Evolutionary conservation across 129 eudicot genomes (phyloP).

Genomic region (Helichrysum umbraculigerum): DNA sequence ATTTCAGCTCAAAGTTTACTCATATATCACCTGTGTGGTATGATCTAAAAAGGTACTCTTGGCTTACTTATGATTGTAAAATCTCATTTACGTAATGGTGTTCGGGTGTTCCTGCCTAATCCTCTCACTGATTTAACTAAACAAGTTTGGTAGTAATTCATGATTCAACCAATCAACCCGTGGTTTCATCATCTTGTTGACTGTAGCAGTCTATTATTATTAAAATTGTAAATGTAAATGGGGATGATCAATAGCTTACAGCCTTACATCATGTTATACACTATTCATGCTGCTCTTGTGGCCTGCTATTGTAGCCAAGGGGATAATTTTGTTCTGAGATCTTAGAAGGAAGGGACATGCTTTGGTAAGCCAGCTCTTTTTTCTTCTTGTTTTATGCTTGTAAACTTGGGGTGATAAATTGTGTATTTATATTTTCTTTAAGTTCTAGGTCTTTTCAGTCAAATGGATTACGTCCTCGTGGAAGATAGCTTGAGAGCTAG

Average conservation of each 20-base stretch:
- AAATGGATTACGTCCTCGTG: neutral
- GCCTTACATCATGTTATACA: neutral
- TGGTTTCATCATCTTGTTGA: conserved; percentile 3
- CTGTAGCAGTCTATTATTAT: neutral
- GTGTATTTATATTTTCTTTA: too few species aligned
- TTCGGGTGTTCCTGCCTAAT: neutral
- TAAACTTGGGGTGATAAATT: neutral
- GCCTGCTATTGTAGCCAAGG: conserved; percentile 56
- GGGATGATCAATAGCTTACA: too few species aligned
- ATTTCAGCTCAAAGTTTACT: conserved; percentile 70
- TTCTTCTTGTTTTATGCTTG: neutral
- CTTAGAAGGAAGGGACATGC: conserved; percentile 68
- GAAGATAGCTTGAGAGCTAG: neutral
- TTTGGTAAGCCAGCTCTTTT: conserved; percentile 44
- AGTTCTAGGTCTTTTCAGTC: neutral
- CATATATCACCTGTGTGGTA: conserved; percentile 97
- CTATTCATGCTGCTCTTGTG: conserved; percentile 24
- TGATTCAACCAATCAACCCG: neutral
- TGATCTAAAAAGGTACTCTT: conserved; percentile 68
- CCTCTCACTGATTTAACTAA: neutral
- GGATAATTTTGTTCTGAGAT: conserved; percentile 55
- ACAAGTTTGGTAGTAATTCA: neutral
- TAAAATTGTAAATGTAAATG: too few species aligned
- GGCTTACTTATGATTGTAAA: conserved; percentile 9
- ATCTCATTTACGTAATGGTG: neutral